Percentiles rank a stretch among this genome's conserved stretches.
These are phyloP conservation scores for Annulohypoxylon nitens DNA, from an alignment of 495 filamentous ascomycete species.

Conservation along the genomic window DNA sequence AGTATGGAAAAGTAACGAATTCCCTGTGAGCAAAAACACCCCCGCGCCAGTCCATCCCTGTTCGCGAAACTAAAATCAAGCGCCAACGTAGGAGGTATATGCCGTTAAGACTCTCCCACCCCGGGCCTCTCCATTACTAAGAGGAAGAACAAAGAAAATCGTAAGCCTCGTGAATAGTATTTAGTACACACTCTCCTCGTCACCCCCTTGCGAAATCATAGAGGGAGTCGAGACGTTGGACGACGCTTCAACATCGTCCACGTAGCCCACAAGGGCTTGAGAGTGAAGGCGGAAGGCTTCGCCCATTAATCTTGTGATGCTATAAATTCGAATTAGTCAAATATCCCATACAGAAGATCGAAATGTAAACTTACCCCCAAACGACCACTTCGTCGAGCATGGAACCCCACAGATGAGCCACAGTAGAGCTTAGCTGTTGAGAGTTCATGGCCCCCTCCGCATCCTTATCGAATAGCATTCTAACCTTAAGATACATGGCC, in stretches of 20 bases:
- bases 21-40: constrained; percentile 44
- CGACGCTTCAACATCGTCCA: constrained; percentile 75
- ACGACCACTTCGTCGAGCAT: constrained; percentile 99
- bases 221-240: constrained; percentile 71
- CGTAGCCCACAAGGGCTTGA: constrained; percentile 92
- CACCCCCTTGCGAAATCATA: constrained; percentile 71
- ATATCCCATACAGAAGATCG: constrained; percentile 16
- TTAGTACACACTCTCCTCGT: constrained; percentile 73
- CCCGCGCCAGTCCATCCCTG: constrained; percentile 50
- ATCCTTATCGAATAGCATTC: constrained; percentile 89
- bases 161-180: constrained; percentile 57
- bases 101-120: constrained; percentile 59
- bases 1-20: constrained; percentile 51
- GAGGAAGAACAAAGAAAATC: constrained; percentile 60
- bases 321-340: constrained; percentile 66
- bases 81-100: constrained; percentile 62
- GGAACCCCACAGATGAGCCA: constrained; percentile 95
- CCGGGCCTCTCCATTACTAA: constrained; percentile 46
- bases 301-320: constrained; percentile 97
- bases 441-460: constrained; percentile 81
- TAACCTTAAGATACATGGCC: constrained; percentile 95
- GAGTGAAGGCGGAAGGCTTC: constrained; percentile 98
- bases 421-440: constrained; percentile 87
- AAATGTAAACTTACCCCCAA: constrained; percentile 77
- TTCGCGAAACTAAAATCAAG: constrained; percentile 41